phyloP scores from a whole-genome alignment of 1,284 basidiomycete genomes.

The Ustilago tritici region DNA sequence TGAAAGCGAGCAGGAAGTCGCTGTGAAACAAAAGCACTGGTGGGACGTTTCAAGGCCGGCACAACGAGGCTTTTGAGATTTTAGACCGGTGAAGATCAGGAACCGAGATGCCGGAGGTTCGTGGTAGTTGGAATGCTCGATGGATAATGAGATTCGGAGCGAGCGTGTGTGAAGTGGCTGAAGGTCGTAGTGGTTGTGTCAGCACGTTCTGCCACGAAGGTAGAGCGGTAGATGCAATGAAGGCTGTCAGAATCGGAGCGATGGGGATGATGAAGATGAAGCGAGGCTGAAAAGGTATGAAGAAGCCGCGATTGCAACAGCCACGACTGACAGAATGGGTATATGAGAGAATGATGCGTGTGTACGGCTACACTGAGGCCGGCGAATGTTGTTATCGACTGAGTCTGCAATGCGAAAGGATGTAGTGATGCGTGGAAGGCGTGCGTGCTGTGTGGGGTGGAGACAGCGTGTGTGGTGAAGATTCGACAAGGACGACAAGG shows the following conservation, averaged over 20 bases:
- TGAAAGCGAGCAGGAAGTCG: constrained; percentile 6
- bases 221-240: background rate
- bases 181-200: background rate
- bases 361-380: background rate
- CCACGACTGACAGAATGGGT: background rate
- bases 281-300: background rate
- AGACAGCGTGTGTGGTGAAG: too few relatives aligned
- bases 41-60: background rate
- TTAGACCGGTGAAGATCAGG: background rate
- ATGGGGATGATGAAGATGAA: constrained; percentile 8
- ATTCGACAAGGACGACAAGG: background rate
- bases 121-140: background rate
- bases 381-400: background rate
- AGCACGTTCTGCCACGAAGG: background rate
- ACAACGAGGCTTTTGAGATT: background rate
- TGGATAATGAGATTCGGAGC: background rate
- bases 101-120: background rate
- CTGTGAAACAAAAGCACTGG: background rate
- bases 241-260: background rate
- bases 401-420: background rate
- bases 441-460: too few relatives aligned
- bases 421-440: too few relatives aligned
- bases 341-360: background rate
- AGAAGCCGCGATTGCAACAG: background rate
- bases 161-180: background rate